Evolutionary conservation across 306 rosid genomes (phyloP), one percentile per base, ranked within the genome.

Genomic region (Cucurbita pepo): DNA sequence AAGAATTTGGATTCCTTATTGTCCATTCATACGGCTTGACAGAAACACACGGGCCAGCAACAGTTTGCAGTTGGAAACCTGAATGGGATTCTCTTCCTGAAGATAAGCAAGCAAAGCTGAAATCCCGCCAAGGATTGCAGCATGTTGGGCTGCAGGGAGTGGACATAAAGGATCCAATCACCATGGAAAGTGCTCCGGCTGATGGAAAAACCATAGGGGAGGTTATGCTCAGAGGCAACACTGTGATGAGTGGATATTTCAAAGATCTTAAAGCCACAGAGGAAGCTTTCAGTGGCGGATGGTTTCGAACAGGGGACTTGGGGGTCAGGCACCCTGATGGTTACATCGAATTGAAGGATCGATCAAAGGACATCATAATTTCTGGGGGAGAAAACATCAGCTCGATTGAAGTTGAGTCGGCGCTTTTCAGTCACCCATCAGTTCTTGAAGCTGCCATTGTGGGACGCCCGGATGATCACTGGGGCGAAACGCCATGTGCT

Each of bases 401-500:
- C 86, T 61, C 98, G 4, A 88, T 93, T 72, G 96, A 93, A 70
- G 78, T 93, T 73, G 98, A 93, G 82, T 87, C 93, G 10, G 81
- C 87, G 71, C 81, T 93, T 58, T 88, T 63, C 65, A 57, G 81
- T 40, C 96, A 93, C 79, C 96, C 96, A 8, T 86, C 87, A 19
- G 83, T 93, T 78, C 76, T 82, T 18, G 96, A 93, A 64, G 96
- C 88, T 19, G 96, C 96, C 54, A 83, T 88, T 74, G 96, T 93
- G 51, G 93, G 90, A 37, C 86, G 90, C 74, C 93, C 96, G 11
- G 93, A 93, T 78, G 89, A 88, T 10, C 76, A 80, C 53, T 89
- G 95, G 97, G 97, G 97, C 45, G 97, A 92, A 86, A 87, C 92
- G 14, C 89, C 95, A 5, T 90, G 93, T 78, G 98, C 98, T 19